Evolutionary conservation across 306 rosid species (phyloP).

Genomic region (Begonia masoniana): DNA sequence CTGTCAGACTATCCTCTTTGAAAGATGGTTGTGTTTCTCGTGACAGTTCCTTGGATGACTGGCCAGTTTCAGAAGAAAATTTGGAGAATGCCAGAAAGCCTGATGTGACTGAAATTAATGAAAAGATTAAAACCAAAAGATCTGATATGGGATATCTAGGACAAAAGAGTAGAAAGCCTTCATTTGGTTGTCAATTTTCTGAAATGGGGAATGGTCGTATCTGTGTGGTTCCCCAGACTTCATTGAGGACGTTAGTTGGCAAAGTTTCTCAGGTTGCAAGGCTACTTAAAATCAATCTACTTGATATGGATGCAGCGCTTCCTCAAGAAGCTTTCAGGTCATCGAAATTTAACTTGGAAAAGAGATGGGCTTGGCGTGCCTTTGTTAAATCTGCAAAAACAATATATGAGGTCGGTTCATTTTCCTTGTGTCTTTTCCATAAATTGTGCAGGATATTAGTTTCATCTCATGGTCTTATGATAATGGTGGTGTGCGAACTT

Average conservation of each 20-base stretch:
- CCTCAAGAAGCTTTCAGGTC: constrained; percentile 64
- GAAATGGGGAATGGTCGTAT: constrained; percentile 37
- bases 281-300: constrained; percentile 70
- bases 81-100: constrained; percentile 22
- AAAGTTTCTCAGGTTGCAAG: constrained; percentile 54
- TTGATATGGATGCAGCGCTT: constrained; percentile 89
- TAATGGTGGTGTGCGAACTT: too few species aligned
- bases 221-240: constrained; percentile 74
- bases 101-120: constrained; percentile 25
- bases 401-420: constrained; percentile 61
- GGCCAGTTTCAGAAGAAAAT: constrained; percentile 28
- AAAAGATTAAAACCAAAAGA: constrained; percentile 22
- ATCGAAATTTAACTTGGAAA: constrained; percentile 44
- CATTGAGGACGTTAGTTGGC: constrained; percentile 75
- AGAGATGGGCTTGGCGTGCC: constrained; percentile 92
- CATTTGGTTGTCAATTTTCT: constrained; percentile 25
- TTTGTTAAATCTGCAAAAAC: constrained; percentile 83
- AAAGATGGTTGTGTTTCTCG: constrained; percentile 22
- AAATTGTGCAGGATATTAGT: neutral
- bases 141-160: constrained; percentile 23
- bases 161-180: constrained; percentile 27
- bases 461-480: neutral
- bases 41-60: constrained; percentile 27
- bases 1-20: constrained; percentile 15
- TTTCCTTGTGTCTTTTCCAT: constrained; percentile 5